Percentiles rank a stretch among this genome's conserved stretches.
These are phyloP conservation scores for Colletotrichum siamense DNA, from an alignment of 2,329 filamentous ascomycete genomes.

Conservation along the genomic window DNA sequence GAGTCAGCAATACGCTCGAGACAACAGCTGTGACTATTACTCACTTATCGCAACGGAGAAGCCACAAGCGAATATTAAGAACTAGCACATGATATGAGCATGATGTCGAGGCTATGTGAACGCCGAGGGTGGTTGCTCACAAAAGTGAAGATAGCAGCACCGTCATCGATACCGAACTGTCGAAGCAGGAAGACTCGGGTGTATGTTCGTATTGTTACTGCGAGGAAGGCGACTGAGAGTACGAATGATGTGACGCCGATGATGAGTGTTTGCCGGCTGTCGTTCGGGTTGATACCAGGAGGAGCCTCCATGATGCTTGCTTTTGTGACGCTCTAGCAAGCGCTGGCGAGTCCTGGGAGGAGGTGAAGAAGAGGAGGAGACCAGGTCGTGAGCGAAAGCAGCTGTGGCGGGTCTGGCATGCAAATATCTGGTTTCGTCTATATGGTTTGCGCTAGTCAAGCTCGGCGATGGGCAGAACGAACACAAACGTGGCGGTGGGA, in stretches of 20 bases:
- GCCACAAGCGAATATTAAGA: conserved; percentile 2
- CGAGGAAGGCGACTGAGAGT: conserved; percentile 6
- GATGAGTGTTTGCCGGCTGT: background rate
- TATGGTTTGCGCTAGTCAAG: background rate
- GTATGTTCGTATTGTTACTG: conserved; percentile 22
- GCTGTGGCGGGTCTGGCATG: background rate
- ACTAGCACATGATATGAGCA: background rate
- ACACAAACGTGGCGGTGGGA: background rate
- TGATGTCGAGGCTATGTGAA: background rate
- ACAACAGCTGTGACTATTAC: background rate
- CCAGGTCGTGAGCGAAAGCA: background rate
- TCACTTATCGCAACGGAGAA: conserved; percentile 11
- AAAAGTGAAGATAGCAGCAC: conserved; percentile 26
- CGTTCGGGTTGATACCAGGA: background rate
- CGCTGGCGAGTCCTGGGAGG: background rate
- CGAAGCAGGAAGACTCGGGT: conserved; percentile 28
- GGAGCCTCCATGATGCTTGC: conserved; percentile 13
- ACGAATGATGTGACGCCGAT: background rate
- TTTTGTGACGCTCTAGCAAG: background rate
- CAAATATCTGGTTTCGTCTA: background rate
- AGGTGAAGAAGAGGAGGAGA: background rate
- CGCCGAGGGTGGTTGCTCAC: conserved; percentile 18
- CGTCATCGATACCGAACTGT: conserved; percentile 31
- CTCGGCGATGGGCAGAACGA: background rate
- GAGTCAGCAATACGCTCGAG: background rate